These are phyloP conservation scores for Myriosclerotinia scirpicola DNA, from an alignment of 2,329 filamentous ascomycete genomes.

Conservation along the genomic window DNA sequence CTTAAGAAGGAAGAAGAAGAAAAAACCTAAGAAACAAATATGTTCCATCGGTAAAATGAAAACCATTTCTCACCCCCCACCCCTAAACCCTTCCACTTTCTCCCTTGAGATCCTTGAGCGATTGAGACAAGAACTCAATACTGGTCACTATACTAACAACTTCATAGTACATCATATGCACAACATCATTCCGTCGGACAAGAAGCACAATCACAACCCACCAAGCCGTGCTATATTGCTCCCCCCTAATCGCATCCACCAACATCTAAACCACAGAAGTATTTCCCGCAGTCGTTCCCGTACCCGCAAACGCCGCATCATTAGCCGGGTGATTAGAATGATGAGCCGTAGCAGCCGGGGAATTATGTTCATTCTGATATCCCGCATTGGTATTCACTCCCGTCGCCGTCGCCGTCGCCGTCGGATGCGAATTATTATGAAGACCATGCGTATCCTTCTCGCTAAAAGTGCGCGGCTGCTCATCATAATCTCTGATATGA, in stretches of 20 bases:
- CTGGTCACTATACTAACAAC: neutral
- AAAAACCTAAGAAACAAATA: neutral
- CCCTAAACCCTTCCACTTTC: neutral
- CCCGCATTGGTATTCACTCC: neutral
- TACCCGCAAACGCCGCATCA: neutral
- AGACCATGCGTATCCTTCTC: neutral
- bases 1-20: neutral
- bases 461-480: neutral
- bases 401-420: too few species aligned
- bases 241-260: too few species aligned
- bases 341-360: neutral
- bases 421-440: neutral
- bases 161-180: neutral
- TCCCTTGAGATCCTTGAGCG: too few species aligned
- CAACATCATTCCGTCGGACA: neutral
- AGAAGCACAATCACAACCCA: neutral
- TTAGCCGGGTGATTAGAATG: neutral
- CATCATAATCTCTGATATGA: constrained; percentile 17
- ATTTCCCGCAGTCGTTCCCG: neutral
- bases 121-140: neutral
- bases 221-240: neutral
- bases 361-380: neutral
- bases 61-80: too few species aligned
- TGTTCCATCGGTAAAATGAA: too few species aligned
- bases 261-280: neutral